Evolutionary conservation across 768 basidiomycete genomes (phyloP).

Genomic region (Serpula lacrymans): DNA sequence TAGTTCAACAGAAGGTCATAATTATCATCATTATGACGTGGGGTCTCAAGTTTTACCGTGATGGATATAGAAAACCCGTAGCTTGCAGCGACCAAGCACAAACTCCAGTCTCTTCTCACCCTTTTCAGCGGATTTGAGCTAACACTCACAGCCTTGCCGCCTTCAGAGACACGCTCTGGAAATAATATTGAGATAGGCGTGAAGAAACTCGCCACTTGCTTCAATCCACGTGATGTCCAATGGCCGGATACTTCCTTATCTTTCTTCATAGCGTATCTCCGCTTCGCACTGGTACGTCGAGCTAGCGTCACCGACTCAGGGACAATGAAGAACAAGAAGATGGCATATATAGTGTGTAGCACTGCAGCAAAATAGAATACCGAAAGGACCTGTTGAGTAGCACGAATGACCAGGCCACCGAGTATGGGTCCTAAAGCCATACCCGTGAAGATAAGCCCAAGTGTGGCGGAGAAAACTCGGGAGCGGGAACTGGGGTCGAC

Average conservation of each 20-base stretch:
- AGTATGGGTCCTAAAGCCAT: constrained; percentile 74
- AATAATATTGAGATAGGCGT: constrained; percentile 66
- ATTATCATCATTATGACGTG: neutral
- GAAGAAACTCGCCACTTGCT: constrained; percentile 57
- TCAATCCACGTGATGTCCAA: no score
- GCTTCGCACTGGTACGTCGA: constrained; percentile 32
- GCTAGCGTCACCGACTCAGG: constrained; percentile 72
- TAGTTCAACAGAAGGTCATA: neutral
- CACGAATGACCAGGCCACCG: constrained; percentile 60
- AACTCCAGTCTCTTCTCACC: constrained; percentile 57
- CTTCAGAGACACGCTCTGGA: constrained; percentile 39
- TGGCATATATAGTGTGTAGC: constrained; percentile 47
- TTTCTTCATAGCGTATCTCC: constrained; percentile 8
- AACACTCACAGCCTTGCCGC: no score
- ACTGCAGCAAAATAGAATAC: constrained; percentile 68
- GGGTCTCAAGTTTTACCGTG: constrained; percentile 42
- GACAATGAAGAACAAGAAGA: constrained; percentile 54
- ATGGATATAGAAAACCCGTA: constrained; percentile 45
- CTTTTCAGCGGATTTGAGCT: constrained; percentile 37
- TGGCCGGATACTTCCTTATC: constrained; percentile 27
- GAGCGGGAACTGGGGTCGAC: constrained; percentile 54
- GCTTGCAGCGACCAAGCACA: constrained; percentile 52
- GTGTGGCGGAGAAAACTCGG: constrained; percentile 56
- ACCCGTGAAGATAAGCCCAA: constrained; percentile 72
- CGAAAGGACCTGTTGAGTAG: constrained; percentile 50